These are phyloP conservation scores for Debaryomyces prosopidis DNA, from an alignment of 805 yeast genomes.

Conservation along the genomic window DNA sequence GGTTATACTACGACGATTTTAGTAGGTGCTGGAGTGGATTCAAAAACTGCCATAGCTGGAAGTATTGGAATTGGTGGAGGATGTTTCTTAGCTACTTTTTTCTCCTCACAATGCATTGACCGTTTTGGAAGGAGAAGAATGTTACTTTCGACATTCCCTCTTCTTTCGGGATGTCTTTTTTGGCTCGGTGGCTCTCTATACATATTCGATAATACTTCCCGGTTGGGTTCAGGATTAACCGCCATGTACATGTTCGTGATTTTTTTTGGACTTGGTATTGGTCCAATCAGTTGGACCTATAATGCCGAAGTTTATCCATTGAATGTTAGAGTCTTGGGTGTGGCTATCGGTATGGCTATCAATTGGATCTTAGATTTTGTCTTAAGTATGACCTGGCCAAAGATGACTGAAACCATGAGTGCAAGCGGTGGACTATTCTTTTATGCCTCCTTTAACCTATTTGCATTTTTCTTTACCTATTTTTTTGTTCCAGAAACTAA, in stretches of 20 bases:
- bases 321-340: constrained; percentile 5
- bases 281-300: constrained; percentile 22
- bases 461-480: constrained; percentile 2
- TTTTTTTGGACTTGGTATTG: constrained; percentile 24
- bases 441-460: constrained; percentile 1
- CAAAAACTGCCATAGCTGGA: constrained; percentile 9
- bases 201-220: constrained; percentile 12
- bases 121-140: constrained; percentile 23
- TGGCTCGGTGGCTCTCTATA: constrained; percentile 26
- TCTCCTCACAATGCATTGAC: constrained; percentile 24
- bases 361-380: constrained; percentile 7
- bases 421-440: constrained; percentile 4
- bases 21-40: constrained; percentile 6
- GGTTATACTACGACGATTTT: constrained; percentile 8
- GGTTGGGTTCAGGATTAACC: constrained; percentile 19
- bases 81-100: constrained; percentile 14
- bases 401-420: constrained; percentile 2
- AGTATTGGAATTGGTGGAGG: constrained; percentile 11
- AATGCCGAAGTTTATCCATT: constrained; percentile 7
- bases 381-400: constrained; percentile 8
- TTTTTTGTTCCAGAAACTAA: constrained; percentile 43
- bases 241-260: constrained; percentile 22
- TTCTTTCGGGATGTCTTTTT: constrained; percentile 21
- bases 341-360: constrained; percentile 6
- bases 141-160: constrained; percentile 24